Evolutionary conservation across 352 stramenopile species (phyloP), one percentile per base, ranked within the genome.

Genomic region (Aphanomyces stellatus): DNA sequence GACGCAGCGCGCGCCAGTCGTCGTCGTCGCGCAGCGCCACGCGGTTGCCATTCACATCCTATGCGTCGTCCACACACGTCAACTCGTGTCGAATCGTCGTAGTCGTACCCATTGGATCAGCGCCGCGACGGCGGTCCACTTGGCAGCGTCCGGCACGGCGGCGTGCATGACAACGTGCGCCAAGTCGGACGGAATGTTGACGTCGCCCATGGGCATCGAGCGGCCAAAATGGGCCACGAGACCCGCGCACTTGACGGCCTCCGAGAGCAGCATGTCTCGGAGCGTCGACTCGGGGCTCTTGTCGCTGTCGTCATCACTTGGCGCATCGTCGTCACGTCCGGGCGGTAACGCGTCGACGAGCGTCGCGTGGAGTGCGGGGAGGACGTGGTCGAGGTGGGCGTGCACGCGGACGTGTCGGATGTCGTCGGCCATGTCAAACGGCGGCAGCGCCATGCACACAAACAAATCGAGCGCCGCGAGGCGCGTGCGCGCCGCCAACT

Each of bases 161-260:
- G 15, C n/a, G 28, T 57, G n/a, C 13, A 43, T 4, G 6, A 67
- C 8, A 22, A 67, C 24, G 17, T 30, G n/a, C 2, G 13, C 13
- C 6, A 67, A 30, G n/a, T 37, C 24, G n/a, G 3, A 19, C 11
- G 60, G 46, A 42, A 67, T 24, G 33, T 46, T 40, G 11, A 19
- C 51, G 24, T 3, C 11, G 8, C 24, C 13, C 2, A 37, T 25
- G 7, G 60, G 60, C 60, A 67, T 67, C 1, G 46, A 17, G 19
- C 51, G 60, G 30, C 60, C 60, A 57, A 60, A 67, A 31, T 67
- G 60, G n/a, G 60, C 43, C 2, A 67, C 49, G 49, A 67, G 60
- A 19, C 60, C 40, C 28, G 25, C 7, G 48, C 41, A 67, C 27
- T 67, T 67, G 19, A 67, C 35, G 22, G 60, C 48, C 57, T 67